Base-by-base conservation (phyloP, 163 green algal species). In the Chlamydomonas reinhardtii region DNA sequence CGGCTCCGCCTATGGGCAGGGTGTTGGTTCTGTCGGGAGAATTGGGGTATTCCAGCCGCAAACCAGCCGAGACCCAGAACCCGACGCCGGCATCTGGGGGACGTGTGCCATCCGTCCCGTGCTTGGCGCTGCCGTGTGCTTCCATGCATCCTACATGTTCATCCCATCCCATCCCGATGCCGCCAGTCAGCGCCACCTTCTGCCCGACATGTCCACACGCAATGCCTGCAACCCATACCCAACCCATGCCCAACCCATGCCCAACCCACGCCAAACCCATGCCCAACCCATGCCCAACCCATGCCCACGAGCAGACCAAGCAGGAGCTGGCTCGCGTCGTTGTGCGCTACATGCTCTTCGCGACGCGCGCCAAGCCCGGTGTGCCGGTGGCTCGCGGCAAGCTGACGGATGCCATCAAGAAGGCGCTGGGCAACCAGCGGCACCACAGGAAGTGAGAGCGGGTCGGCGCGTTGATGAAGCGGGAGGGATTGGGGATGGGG, bases 341-440 rank as follows among this genome's bases (percentile, higher is more conserved):
- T 24, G 15, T 86, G 52, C 80, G 80, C 6, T 68, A 65, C 70
- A 52, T 86, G 80, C 70, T 80, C 35, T 86, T 80, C 29, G 15
- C 54, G 2, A 9, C 25, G 2, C 80, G 70, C 27, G 56, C 56
- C 56, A 73, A 73, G 70, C 80, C 80, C 4, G 54, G 80, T 9
- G 27, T 71, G 68, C 70, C 80, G 22, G 69, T 86, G 56, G 8
- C 69, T 9, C 54, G 80, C 17, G 29, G 70, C 80, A 86, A 79
- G 70, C 70, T 86, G 48, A n/a, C n/a, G 27, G 80, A 61, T 2
- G 80, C 80, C 1, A 4, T 79, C 12, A 86, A 86, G 34, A 54
- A 35, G 27, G 56, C 59, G 22, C 22, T 79, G 32, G 54, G 27
- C 15, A 73, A 37, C 0, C 37, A 61, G 25, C 16, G 16, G 25